Conservation (phyloP, 176 grass and related monocot genomes). For the Ensete glaucum region DNA sequence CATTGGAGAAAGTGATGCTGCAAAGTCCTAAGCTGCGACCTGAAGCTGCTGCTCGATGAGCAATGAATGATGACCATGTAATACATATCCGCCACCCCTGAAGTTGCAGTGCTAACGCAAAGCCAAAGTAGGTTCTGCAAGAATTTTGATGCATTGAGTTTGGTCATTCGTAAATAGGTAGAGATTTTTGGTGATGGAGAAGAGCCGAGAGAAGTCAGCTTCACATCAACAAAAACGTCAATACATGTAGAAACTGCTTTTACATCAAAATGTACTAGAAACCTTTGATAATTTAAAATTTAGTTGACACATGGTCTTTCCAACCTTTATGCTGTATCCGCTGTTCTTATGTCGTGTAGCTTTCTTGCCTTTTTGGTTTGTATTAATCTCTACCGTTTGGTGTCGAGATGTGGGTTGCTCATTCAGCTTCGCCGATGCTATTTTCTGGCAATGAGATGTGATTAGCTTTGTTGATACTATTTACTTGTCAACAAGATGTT, state of each 20-base stretch:
- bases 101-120: constrained; percentile 26
- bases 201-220: constrained; percentile 23
- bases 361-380: not conserved
- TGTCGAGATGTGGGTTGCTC: not conserved
- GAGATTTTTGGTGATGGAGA: constrained; percentile 25
- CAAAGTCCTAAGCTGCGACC: not conserved
- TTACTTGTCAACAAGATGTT: too few relatives aligned
- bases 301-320: not conserved
- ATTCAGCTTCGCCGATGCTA: not conserved
- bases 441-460: too few relatives aligned
- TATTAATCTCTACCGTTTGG: not conserved
- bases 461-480: too few relatives aligned
- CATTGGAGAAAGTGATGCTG: not conserved
- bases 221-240: constrained; percentile 40
- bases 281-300: constrained; percentile 23
- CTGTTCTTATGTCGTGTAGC: not conserved
- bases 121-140: constrained; percentile 28
- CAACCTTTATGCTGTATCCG: not conserved
- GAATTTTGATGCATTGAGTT: constrained; percentile 67
- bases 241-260: constrained; percentile 53
- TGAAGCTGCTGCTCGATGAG: not conserved
- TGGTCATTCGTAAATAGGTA: constrained; percentile 46
- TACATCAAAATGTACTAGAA: constrained; percentile 49
- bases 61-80: constrained; percentile 27
- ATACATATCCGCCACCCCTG: constrained; percentile 34